Evolutionary conservation across 495 filamentous ascomycete species (phyloP).

Genomic region (Lepidopterella palustris): DNA sequence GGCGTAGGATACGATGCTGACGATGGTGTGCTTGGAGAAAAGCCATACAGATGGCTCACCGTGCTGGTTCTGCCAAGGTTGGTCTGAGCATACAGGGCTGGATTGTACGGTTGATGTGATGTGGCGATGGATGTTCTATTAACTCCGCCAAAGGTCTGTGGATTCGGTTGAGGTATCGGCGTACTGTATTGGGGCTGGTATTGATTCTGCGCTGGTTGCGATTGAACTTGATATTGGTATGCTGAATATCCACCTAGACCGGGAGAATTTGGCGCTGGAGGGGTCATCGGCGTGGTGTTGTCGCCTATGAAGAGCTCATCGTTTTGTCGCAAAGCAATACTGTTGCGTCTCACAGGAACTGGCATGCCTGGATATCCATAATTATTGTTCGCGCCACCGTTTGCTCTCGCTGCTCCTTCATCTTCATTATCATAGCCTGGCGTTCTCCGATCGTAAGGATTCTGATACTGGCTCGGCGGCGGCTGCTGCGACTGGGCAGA

Average conservation of each 20-base stretch:
- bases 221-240: slow-evolving; percentile 48
- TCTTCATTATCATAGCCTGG: slow-evolving; percentile 77
- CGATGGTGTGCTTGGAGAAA: slow-evolving; percentile 24
- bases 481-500: slow-evolving; percentile 28
- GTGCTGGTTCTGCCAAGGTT: slow-evolving; percentile 19
- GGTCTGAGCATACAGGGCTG: slow-evolving; percentile 49
- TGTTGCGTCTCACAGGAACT: slow-evolving; percentile 29
- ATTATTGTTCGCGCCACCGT: slow-evolving; percentile 19
- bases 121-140: slow-evolving; percentile 30
- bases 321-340: slow-evolving; percentile 30
- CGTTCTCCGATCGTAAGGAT: slow-evolving; percentile 48
- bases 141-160: slow-evolving; percentile 33
- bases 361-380: slow-evolving; percentile 36
- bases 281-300: slow-evolving; percentile 23
- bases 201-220: slow-evolving; percentile 48
- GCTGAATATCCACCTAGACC: slow-evolving; percentile 37
- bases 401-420: slow-evolving; percentile 49
- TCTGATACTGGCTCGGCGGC: slow-evolving; percentile 20
- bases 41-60: slow-evolving; percentile 30
- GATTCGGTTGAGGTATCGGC: slow-evolving; percentile 54
- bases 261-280: slow-evolving; percentile 2
- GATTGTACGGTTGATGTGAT: slow-evolving; percentile 62
- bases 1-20: slow-evolving; percentile 19
- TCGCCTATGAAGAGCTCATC: slow-evolving; percentile 41
- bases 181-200: slow-evolving; percentile 84